phyloP scores from a whole-genome alignment of 805 yeast species.

The Kodamaea fukazawae region DNA sequence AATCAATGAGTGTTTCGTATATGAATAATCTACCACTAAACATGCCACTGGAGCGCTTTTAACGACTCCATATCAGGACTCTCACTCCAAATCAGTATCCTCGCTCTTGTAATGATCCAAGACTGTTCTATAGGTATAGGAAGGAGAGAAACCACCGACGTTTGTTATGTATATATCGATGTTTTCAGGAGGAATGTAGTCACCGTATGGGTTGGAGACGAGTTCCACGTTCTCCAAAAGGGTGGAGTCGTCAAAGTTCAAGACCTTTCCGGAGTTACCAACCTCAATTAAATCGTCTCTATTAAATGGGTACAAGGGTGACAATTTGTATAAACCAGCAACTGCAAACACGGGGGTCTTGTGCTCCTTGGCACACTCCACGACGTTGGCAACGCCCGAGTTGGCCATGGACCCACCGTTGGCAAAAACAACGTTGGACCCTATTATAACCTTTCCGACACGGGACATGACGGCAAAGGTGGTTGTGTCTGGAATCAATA shows the following conservation, averaged over 20 bases:
- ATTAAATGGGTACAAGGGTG: conserved; percentile 90
- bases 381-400: conserved; percentile 88
- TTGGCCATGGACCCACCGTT: conserved; percentile 92
- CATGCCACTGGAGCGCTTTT: too few species aligned
- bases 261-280: conserved; percentile 88
- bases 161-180: conserved; percentile 93
- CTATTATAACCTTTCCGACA: conserved; percentile 93
- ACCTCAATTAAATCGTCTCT: conserved; percentile 81
- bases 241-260: conserved; percentile 68
- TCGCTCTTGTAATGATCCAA: conserved; percentile 88
- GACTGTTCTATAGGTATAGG: conserved; percentile 91
- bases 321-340: conserved; percentile 88
- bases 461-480: conserved; percentile 95
- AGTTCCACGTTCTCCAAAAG: conserved; percentile 74
- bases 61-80: too few species aligned
- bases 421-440: conserved; percentile 89
- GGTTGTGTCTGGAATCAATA: conserved; percentile 88
- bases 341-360: conserved; percentile 95
- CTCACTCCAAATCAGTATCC: conserved; percentile 63
- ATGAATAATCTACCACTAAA: too few species aligned
- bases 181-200: conserved; percentile 90
- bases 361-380: conserved; percentile 93
- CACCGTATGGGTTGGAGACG: conserved; percentile 78
- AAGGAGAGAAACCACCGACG: conserved; percentile 94
- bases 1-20: too few species aligned